phyloP scores from a whole-genome alignment of 164 flowering plant genomes.

The Chimonanthus praecox region DNA sequence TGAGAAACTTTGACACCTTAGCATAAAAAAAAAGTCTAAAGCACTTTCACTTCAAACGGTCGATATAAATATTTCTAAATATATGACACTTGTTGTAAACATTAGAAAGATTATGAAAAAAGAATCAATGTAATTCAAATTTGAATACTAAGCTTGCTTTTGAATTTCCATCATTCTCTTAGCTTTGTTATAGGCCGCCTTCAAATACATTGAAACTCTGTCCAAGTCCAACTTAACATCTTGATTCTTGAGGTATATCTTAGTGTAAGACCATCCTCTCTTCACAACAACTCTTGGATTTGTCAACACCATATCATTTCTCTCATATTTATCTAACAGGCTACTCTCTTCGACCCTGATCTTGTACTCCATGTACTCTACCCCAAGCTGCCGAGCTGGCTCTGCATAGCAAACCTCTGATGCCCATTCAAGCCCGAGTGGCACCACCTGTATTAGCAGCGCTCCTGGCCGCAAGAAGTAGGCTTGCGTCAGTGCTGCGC shows the following conservation, averaged over 20 bases:
- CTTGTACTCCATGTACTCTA: constrained; percentile 38
- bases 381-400: constrained; percentile 26
- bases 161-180: constrained; percentile 29
- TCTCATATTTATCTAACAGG: constrained; percentile 37
- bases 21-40: too few relatives aligned
- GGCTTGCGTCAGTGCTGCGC: constrained; percentile 39
- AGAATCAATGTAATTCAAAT: too few relatives aligned
- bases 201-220: constrained; percentile 33
- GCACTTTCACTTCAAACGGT: too few relatives aligned
- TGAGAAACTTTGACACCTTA: too few relatives aligned
- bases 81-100: too few relatives aligned
- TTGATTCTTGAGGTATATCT: constrained; percentile 41
- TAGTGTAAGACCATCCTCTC: constrained; percentile 20
- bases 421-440: constrained; percentile 33
- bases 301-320: constrained; percentile 30
- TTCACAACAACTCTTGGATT: constrained; percentile 26
- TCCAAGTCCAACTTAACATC: constrained; percentile 40
- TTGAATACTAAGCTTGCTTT: not conserved
- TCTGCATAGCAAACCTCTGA: constrained; percentile 24
- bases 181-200: constrained; percentile 32
- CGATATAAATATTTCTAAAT: too few relatives aligned
- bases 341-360: constrained; percentile 34
- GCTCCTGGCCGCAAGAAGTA: constrained; percentile 33
- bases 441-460: constrained; percentile 35
- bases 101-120: too few relatives aligned